These are phyloP conservation scores for Mycena leptocephala DNA, from an alignment of 768 basidiomycete genomes.

Conservation along the genomic window DNA sequence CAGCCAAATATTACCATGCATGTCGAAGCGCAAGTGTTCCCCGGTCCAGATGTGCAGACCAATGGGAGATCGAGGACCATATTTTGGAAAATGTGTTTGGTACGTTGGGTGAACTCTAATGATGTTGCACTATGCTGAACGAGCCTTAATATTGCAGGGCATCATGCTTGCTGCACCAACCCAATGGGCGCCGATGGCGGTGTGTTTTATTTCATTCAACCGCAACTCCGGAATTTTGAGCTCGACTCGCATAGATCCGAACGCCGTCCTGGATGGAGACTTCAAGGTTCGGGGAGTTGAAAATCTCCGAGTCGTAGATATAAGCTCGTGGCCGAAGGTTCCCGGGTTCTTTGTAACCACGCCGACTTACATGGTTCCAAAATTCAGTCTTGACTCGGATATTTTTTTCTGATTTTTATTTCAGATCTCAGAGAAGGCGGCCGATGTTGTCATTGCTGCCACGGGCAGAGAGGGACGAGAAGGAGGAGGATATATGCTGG, in stretches of 20 bases:
- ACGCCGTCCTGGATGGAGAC: conserved; percentile 48
- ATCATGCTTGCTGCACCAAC: conserved; percentile 49
- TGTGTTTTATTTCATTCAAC: conserved; percentile 13
- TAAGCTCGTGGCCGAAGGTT: conserved; percentile 47
- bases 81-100: conserved; percentile 43
- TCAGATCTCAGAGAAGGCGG: conserved; percentile 50
- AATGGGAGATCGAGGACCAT: conserved; percentile 39
- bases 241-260: conserved; percentile 36
- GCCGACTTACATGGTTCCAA: conserved; percentile 48
- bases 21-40: conserved; percentile 40
- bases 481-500: background rate
- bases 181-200: conserved; percentile 45
- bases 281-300: conserved; percentile 49
- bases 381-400: background rate
- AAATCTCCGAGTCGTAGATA: conserved; percentile 49
- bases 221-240: background rate
- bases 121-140: background rate
- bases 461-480: background rate
- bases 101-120: background rate
- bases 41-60: conserved; percentile 36
- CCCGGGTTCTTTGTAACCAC: conserved; percentile 51
- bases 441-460: conserved; percentile 42
- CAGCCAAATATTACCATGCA: conserved; percentile 28
- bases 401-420: background rate
- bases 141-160: conserved; percentile 39